phyloP scores from a whole-genome alignment of 2,329 filamentous ascomycete genomes.

The Fragosphaeria purpurea region DNA sequence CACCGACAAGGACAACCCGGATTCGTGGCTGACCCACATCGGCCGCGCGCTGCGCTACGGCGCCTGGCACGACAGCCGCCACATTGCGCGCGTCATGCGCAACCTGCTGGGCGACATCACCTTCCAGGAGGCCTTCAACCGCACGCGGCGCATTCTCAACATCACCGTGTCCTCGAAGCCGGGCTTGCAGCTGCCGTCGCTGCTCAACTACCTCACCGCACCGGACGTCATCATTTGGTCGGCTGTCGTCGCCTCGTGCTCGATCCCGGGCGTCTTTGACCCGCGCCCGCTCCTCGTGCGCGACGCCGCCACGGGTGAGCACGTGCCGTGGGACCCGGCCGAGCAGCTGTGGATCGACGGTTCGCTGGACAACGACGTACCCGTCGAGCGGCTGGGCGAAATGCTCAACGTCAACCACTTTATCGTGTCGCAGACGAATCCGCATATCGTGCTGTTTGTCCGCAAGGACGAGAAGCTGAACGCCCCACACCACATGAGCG shows the following conservation, averaged over 20 bases:
- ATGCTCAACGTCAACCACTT: slow-evolving; percentile 99
- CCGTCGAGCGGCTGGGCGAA: slow-evolving; percentile 79
- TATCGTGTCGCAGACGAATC: slow-evolving; percentile 94
- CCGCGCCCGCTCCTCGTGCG: slow-evolving; percentile 73
- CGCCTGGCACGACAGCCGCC: slow-evolving; percentile 73
- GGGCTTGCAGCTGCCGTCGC: slow-evolving; percentile 72
- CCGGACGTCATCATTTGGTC: slow-evolving; percentile 96
- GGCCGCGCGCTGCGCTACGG: slow-evolving; percentile 70
- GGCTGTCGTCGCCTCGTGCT: slow-evolving; percentile 90
- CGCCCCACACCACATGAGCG: background rate
- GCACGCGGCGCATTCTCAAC: slow-evolving; percentile 84
- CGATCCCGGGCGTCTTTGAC: slow-evolving; percentile 78
- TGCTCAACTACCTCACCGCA: slow-evolving; percentile 88
- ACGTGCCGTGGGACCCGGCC: slow-evolving; percentile 75
- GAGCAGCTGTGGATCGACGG: slow-evolving; percentile 87
- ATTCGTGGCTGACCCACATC: slow-evolving; percentile 58
- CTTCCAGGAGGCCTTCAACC: slow-evolving; percentile 91
- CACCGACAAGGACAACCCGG: slow-evolving; percentile 47
- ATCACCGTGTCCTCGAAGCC: slow-evolving; percentile 86
- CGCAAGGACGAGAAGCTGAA: slow-evolving; percentile 54
- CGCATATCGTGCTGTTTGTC: slow-evolving; percentile 82
- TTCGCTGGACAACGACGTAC: slow-evolving; percentile 87
- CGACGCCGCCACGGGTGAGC: slow-evolving; percentile 67
- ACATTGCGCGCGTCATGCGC: slow-evolving; percentile 72
- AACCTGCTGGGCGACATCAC: slow-evolving; percentile 77